phyloP scores from a whole-genome alignment of 495 filamentous ascomycete genomes.

The Hypoxylon intermedium region DNA sequence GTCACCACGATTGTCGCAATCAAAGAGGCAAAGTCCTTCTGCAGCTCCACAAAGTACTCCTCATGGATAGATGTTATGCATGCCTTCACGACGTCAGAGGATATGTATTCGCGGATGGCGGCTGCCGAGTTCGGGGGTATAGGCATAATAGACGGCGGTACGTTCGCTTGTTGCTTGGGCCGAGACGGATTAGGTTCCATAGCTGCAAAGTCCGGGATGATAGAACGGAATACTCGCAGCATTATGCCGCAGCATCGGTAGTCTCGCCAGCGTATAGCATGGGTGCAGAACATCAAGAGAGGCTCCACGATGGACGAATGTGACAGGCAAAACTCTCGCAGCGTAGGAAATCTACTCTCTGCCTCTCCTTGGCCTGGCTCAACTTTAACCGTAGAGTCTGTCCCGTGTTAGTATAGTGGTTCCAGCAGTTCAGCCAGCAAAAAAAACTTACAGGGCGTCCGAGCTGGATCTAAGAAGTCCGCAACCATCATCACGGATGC shows the following conservation, averaged over 20 bases:
- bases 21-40: conserved; percentile 87
- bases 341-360: conserved; percentile 52
- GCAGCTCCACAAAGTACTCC: conserved; percentile 93
- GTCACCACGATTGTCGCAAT: conserved; percentile 84
- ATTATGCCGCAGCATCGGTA: conserved; percentile 86
- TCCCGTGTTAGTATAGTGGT: conserved; percentile 4
- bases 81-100: conserved; percentile 78
- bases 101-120: conserved; percentile 90
- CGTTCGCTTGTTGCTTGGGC: conserved; percentile 1
- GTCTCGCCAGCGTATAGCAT: conserved; percentile 89
- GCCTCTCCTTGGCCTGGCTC: conserved; percentile 1
- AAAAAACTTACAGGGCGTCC: conserved; percentile 54
- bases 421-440: background rate
- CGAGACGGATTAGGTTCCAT: conserved; percentile 17
- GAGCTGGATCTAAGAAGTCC: conserved; percentile 79
- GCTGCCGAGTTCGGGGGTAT: conserved; percentile 58
- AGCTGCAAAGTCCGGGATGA: conserved; percentile 77
- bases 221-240: conserved; percentile 79
- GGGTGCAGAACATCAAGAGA: conserved; percentile 87
- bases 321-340: conserved; percentile 81
- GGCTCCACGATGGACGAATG: conserved; percentile 82
- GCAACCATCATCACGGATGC: conserved; percentile 90
- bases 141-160: conserved; percentile 44
- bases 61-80: conserved; percentile 90
- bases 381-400: conserved; percentile 10